phyloP scores from a whole-genome alignment of 345 rosid genomes.

The Ricinus communis region DNA sequence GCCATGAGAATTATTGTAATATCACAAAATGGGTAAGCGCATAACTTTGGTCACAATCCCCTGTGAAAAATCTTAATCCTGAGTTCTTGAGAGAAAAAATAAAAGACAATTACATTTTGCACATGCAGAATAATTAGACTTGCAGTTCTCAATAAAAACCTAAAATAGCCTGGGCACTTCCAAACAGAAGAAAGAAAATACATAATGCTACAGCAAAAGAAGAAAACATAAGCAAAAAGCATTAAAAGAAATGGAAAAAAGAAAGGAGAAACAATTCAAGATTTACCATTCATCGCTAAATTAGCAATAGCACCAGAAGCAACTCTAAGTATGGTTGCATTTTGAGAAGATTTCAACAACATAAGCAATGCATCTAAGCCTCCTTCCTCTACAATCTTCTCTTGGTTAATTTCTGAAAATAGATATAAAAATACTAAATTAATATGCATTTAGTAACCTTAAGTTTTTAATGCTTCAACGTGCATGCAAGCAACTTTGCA shows the following conservation, averaged over 20 bases:
- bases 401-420: slow-evolving; percentile 71
- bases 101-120: not conserved
- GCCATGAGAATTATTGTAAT: not conserved
- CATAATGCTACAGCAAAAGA: not conserved
- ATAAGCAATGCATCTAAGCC: slow-evolving; percentile 83
- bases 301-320: slow-evolving; percentile 97
- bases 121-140: not conserved
- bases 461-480: not conserved
- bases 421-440: slow-evolving; percentile 1
- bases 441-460: not conserved
- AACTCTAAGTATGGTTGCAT: slow-evolving; percentile 81
- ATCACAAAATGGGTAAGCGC: not conserved
- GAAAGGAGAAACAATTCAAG: slow-evolving; percentile 9
- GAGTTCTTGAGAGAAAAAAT: not conserved
- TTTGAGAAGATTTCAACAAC: slow-evolving; percentile 64
- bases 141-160: not conserved
- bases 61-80: not conserved
- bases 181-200: slow-evolving; percentile 2
- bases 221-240: not conserved
- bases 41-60: not conserved
- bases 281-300: slow-evolving; percentile 91
- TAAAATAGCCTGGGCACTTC: not conserved
- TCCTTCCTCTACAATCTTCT: slow-evolving; percentile 86
- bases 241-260: slow-evolving; percentile 3
- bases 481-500: slow-evolving; percentile 2